Conservation (phyloP, 2,329 filamentous ascomycete species). For the Pseudovirgaria hyperparasitica region DNA sequence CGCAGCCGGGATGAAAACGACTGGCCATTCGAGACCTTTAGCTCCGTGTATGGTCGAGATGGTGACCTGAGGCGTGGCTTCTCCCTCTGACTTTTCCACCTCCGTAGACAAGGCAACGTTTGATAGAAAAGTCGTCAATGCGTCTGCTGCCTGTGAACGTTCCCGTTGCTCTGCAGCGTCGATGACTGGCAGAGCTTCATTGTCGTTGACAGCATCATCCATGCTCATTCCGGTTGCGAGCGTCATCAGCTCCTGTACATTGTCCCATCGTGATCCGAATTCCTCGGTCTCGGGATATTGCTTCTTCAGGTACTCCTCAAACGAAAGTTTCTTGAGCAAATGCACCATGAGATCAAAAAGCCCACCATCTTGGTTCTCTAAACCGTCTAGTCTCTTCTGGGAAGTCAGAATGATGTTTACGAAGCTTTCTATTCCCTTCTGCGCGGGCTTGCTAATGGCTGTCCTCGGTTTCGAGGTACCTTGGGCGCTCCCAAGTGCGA, state of each 20-base stretch:
- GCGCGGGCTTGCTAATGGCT: conserved; percentile 41
- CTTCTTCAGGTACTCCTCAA: conserved; percentile 60
- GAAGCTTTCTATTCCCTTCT: conserved; percentile 45
- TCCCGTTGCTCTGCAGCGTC: conserved; percentile 55
- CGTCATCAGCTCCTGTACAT: conserved; percentile 75
- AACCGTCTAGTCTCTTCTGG: conserved; percentile 39
- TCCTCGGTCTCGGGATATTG: conserved; percentile 54
- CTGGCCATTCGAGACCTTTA: conserved; percentile 92
- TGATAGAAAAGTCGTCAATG: conserved; percentile 69
- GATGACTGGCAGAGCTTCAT: conserved; percentile 48
- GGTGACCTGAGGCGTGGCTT: conserved; percentile 54
- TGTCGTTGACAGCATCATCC: conserved; percentile 26
- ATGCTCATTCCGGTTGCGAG: conserved; percentile 60
- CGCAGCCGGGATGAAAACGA: conserved; percentile 83
- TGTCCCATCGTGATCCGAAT: conserved; percentile 69
- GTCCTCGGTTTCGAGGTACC: conserved; percentile 38
- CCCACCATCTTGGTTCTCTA: conserved; percentile 22
- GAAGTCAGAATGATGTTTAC: conserved; percentile 47
- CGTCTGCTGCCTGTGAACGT: conserved; percentile 41
- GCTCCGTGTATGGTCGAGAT: conserved; percentile 94
- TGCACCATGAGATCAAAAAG: conserved; percentile 40
- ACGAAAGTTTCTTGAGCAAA: conserved; percentile 52
- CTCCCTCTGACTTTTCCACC: conserved; percentile 48
- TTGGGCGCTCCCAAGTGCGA: conserved; percentile 49
- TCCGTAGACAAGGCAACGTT: conserved; percentile 83